phyloP scores from a whole-genome alignment of 805 yeast genomes.

The Kuraishia cidri region DNA sequence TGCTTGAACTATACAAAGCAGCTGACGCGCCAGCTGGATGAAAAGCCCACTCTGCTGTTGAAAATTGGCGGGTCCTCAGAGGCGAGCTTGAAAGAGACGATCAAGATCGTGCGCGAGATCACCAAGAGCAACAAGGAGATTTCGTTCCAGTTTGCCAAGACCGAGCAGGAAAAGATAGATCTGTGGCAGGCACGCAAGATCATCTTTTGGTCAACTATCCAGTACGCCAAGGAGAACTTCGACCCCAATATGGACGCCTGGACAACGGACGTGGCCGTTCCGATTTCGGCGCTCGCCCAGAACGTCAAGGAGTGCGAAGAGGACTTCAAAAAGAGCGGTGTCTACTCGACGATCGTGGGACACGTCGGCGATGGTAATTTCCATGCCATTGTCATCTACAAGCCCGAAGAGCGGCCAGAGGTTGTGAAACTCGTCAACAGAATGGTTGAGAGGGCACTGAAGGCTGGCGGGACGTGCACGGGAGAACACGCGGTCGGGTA shows the following conservation, averaged over 20 bases:
- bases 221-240: constrained; percentile 45
- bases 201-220: constrained; percentile 56
- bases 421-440: constrained; percentile 43
- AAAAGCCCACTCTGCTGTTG: constrained; percentile 52
- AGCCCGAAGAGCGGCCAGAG: constrained; percentile 33
- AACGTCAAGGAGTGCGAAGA: constrained; percentile 52
- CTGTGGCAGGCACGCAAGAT: constrained; percentile 75
- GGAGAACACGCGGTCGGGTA: constrained; percentile 87
- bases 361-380: constrained; percentile 85
- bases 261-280: constrained; percentile 85
- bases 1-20: constrained; percentile 25
- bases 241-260: constrained; percentile 29
- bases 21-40: constrained; percentile 29
- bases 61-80: constrained; percentile 50
- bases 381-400: constrained; percentile 58
- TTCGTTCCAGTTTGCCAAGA: constrained; percentile 52
- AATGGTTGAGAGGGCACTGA: constrained; percentile 60
- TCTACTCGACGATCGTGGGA: constrained; percentile 56
- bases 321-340: constrained; percentile 43
- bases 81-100: constrained; percentile 28
- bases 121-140: constrained; percentile 43
- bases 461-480: constrained; percentile 73
- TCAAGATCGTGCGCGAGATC: constrained; percentile 37
- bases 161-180: constrained; percentile 53
- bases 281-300: constrained; percentile 55